Base-by-base conservation (phyloP, 2,329 filamentous ascomycete species). In the Madurella mycetomatis region DNA sequence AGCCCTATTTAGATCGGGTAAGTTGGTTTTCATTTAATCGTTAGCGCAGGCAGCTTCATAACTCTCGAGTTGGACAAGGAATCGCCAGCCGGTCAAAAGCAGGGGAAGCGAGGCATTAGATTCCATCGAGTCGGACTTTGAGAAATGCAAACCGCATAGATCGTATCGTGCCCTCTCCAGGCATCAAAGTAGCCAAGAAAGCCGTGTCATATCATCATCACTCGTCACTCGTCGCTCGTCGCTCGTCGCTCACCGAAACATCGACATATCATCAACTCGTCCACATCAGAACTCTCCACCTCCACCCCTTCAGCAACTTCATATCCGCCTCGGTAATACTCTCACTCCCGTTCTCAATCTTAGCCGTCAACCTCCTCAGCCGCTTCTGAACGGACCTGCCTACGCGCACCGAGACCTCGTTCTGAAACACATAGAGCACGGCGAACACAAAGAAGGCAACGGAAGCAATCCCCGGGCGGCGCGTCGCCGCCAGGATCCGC, bases 351-450 rank as follows among this genome's bases (percentile, higher is more conserved):
- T 70, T 64, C 64, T 82, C 76, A 15, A 83, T 69, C 62, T 76
- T 75, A 19, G 69, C 64, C 30, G 69, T 67, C 8, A 83, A 71
- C 45, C 71, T 72, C 68, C 74, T 78, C 46, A 83, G 62, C 30
- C 79, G 69, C 65, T 76, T 78, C 31, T 73, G 70, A 16, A 81
- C 66, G 4, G 79, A 82, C 62, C 72, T 73, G 11, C 78, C 79
- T 3, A 82, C 79, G 4, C 79, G 74, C 45, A 83, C 64, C 49
- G 77, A 73, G 17, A 84, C 80, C 65, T 84, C 81, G 63, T 80
- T 82, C 62, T 77, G 75, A 58, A 84, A 84, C 12, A 83, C 74
- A 64, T 81, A 83, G 40, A 83, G 68, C 17, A 81, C 76, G 2
- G 79, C 76, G 58, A 83, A 77, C 2, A 83, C 78, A 32, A 83